Evolutionary conservation across 2,329 filamentous ascomycete genomes (phyloP), one percentile per base, ranked within the genome.

Genomic region (Cladophialophora immunda): DNA sequence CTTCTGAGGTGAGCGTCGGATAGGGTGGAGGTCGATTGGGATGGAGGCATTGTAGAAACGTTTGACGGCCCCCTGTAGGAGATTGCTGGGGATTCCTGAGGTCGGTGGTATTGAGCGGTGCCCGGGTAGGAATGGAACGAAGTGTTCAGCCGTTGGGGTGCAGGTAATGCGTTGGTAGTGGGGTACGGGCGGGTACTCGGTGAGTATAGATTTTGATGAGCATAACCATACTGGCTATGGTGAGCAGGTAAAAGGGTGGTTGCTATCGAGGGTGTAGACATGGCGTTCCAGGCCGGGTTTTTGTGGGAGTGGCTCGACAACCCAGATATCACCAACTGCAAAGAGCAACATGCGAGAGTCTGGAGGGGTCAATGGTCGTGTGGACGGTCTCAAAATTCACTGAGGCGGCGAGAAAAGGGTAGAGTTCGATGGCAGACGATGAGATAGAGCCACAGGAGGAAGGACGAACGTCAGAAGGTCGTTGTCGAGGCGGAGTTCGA

Each of bases 241-340:
- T 90, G 89, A 75, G 86, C 87, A 77, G 89, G 89, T 76, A 92
- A 84, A 73, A 89, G 90, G 76, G 89, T 89, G 78, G 90, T 91
- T 75, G 89, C 90, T 76, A 89, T 91, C 69, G 91, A 92, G 73
- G 92, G 91, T 73, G 91, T 93, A 84, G 92, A 94, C 92, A 94
- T 94, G 78, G 59, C 70, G 68, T 66, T 57, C 58, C 50, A 45
- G 54, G 64, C 36, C 59, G 22, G 34, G 54, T 60, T 62, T 41
- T 59, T 61, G 59, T 65, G 67, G 62, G 67, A 66, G 59, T 53
- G 55, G 60, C 61, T 64, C 63, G 58, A 68, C 68, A 66, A 68
- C 68, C 45, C 62, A 58, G 54, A 30, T 66, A 64, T 62, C 65
- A 56, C 45, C 47, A 50, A 66, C 47, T 58, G 66, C 68, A 60